Evolutionary conservation across 768 basidiomycete genomes (phyloP), one percentile per base, ranked within the genome.

Genomic region (Boletus insuetus): DNA sequence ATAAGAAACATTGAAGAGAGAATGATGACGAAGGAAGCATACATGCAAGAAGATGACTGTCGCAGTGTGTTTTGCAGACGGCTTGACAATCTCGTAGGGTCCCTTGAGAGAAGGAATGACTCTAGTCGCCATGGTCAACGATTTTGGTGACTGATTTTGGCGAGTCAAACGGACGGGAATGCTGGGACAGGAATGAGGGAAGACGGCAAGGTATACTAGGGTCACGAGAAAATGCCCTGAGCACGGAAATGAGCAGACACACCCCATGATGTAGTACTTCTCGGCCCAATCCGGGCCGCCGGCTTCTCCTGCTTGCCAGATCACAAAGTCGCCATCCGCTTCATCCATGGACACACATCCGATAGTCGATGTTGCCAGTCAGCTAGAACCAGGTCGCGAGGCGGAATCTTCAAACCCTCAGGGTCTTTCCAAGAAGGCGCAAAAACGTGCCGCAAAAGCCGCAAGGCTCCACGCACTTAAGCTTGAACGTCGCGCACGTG

Each of bases 1-100:
- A 44, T 44, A 49, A 58, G 54, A 40, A 49, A 52, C 31, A 45
- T 16, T 41, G 34, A 61, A 32, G 31, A 13, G 26, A 44, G n/a
- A 5, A 3, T 13, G 26, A 24, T 41, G 32, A 42, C 16, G 19
- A 34, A 39, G 16, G 48, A 46, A 43, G 50, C 88, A 64, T 69
- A 93, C 93, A 79, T 97, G 94, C 39, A 93, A 74, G 69, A 96
- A 93, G 64, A 96, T 87, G 59, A 96, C 83, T 0, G 91, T 94
- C 9, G 91, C 90, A 9, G 89, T 86, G 71, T 96, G 94, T 59
- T 80, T 83, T 38, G 75, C 64, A 40, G 74, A 65, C 12, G 90
- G 77, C 37, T 80, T 75, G 31, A 88, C 75, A 31, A 78, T 75
- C 58, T 87, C 69, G 68, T 68, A 79, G 20, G 69, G 64, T 22